Conservation (phyloP, 2,329 filamentous ascomycete species). For the Blastomyces silverae region DNA sequence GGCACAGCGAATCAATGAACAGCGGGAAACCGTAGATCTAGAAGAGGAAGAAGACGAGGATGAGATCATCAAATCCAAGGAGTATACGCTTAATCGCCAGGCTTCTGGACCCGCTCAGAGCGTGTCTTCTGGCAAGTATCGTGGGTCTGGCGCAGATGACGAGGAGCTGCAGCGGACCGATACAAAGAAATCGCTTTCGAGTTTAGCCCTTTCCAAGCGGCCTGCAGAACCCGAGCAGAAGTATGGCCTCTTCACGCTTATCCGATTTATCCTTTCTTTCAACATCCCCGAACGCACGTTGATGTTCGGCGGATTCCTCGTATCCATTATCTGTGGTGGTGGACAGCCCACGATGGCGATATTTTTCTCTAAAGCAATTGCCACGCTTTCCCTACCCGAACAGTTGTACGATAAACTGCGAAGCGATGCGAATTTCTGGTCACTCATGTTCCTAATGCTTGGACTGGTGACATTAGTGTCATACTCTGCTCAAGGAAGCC, state of each 20-base stretch:
- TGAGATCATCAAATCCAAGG: slow-evolving; percentile 29
- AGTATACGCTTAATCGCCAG: slow-evolving; percentile 16
- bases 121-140: slow-evolving; percentile 22
- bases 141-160: slow-evolving; percentile 31
- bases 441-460: slow-evolving; percentile 80
- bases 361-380: slow-evolving; percentile 85
- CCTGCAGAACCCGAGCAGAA: slow-evolving; percentile 47
- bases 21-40: slow-evolving; percentile 38
- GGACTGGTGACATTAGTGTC: slow-evolving; percentile 65
- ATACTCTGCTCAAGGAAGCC: slow-evolving; percentile 60
- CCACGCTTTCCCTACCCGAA: slow-evolving; percentile 56
- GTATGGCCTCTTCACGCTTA: slow-evolving; percentile 66
- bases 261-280: slow-evolving; percentile 73
- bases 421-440: slow-evolving; percentile 75
- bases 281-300: slow-evolving; percentile 64
- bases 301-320: slow-evolving; percentile 68
- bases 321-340: slow-evolving; percentile 68
- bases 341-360: slow-evolving; percentile 72
- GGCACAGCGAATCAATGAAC: slow-evolving; percentile 70
- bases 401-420: slow-evolving; percentile 53
- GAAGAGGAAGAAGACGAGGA: slow-evolving; percentile 22
- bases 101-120: slow-evolving; percentile 15
- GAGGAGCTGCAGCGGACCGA: slow-evolving; percentile 38
- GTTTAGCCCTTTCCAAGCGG: slow-evolving; percentile 57
- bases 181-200: slow-evolving; percentile 57